Base-by-base conservation (phyloP, 495 filamentous ascomycete species). In the Trichoderma virens region DNA sequence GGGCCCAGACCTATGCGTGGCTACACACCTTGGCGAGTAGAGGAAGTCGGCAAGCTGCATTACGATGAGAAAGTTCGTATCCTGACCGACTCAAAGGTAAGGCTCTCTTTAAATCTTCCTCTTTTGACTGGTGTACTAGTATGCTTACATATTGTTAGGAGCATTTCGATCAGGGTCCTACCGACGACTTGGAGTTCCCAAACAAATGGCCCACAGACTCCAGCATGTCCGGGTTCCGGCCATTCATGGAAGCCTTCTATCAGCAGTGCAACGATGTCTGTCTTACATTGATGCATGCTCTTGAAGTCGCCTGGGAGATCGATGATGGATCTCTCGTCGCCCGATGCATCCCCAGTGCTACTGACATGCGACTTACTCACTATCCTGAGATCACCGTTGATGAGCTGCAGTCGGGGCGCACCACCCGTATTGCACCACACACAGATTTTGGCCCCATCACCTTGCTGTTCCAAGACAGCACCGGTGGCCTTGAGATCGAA, bases 351-450 rank as follows among this genome's bases (percentile, higher is more conserved):
- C 43, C 43, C n/a, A 23, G n/a, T 20, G 43, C 43, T 5, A 47
- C 43, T 7, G 84, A 87, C 66, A 71, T 87, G 1, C 79, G 86
- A 6, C 71, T 89, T 9, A 74, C 86, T 9, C 83, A 87, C 66
- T 88, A 88, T 65, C 82, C 85, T 6, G 73, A 80, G 9, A 75
- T 79, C 18, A 76, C 72, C 1, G 72, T 69, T 2, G 28, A 31
- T 30, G 32, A 56, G 23, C 34, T 60, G 25, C 43, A 47, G 43
- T 28, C 43, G n/a, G 38, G 43, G 14, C 43, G 43, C n/a, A 38
- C 34, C 14, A 51, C 35, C 39, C 32, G 65, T 38, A 67, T 68
- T 45, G 30, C 76, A 5, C 79, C 79, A 4, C 75, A 77, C 65
- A 72, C 71, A 7, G 76, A 79, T 60, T 77, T 71, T 28, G 73